Conservation (phyloP, 2,329 filamentous ascomycete species). For the Fusarium irregulare region DNA sequence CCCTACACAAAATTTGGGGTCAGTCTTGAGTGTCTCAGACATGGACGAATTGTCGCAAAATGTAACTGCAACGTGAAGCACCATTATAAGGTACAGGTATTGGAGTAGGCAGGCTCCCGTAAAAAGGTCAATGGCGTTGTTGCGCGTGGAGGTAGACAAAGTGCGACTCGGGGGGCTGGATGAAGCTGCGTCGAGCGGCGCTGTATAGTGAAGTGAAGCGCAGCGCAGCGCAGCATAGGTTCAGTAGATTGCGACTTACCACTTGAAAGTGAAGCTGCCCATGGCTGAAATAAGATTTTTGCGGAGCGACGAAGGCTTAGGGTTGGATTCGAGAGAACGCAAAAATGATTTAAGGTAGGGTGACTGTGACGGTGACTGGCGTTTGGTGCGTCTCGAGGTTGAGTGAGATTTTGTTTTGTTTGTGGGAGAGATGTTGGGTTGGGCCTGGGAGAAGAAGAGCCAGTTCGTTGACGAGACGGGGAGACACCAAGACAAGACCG, state of each 20-base stretch:
- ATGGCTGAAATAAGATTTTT: conserved; percentile 56
- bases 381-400: conserved; percentile 33
- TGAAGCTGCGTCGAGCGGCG: conserved; percentile 18
- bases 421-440: conserved; percentile 40
- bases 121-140: conserved; percentile 32
- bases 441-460: conserved; percentile 41
- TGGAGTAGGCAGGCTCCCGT: conserved; percentile 9
- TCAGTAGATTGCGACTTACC: conserved; percentile 60
- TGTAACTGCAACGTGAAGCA: conserved; percentile 21
- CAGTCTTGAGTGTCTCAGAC: conserved; percentile 43
- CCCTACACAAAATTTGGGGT: conserved; percentile 66
- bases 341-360: conserved; percentile 26
- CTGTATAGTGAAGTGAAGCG: conserved; percentile 17
- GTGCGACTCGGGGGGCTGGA: conserved; percentile 9
- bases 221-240: not conserved
- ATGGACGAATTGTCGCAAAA: conserved; percentile 18
- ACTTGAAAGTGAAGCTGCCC: conserved; percentile 77
- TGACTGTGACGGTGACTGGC: conserved; percentile 11
- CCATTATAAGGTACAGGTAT: conserved; percentile 3
- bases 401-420: conserved; percentile 37
- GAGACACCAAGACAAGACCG: conserved; percentile 38
- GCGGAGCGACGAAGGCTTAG: conserved; percentile 28
- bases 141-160: conserved; percentile 14
- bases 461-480: conserved; percentile 32
- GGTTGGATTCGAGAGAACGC: conserved; percentile 20